Evolutionary conservation across 2,329 filamentous ascomycete species (phyloP), one percentile per base, ranked within the genome.

Genomic region (Colletotrichum coccodes): DNA sequence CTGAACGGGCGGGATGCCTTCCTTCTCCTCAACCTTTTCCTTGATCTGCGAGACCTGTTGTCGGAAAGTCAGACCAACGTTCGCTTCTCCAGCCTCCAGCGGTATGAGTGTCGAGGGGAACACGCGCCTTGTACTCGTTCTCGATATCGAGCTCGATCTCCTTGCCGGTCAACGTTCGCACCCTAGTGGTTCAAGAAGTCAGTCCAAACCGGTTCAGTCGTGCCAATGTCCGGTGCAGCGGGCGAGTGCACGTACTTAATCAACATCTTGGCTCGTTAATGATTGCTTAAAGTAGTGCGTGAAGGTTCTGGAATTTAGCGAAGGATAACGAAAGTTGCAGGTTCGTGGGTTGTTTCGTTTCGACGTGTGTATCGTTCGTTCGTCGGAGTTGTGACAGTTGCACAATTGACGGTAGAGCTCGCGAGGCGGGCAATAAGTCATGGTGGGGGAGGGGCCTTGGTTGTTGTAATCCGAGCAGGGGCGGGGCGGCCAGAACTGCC

Each of bases 91-190:
- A 16, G 61, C 28, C 9, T 42, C 16, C 44, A 14, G 26, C 16
- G 38, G 21, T 7, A n/a, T 68, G 12, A 42, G 34, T 14, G 18
- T 54, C 21, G 49, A 32, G 12, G 50, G 52, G 23, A 12, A 6
- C 12, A 46, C 78, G 75, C 83, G 97, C 95, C 89, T 95, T 97
- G 88, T 97, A 97, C 77, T 94, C 91, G 60, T 90, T 87, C 86
- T 98, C 96, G 79, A 99, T 97, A 79, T 98, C 95, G 76, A 99
- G 90, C 87, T 98, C 95, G 80, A 98, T 98, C 85, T 99, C 94
- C 87, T 98, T 98, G 78, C 96, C 96, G 72, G 96, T 98, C 72
- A 99, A 91, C 71, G 96, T 99, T 79, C 96, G 93, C 79, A 99
- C 95, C 87, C 95, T 99, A 75, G 49, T 47, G 16, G 16, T 60